A percentile compares a stretch with the other conserved stretches of the same genome.
Conservation (phyloP, 2,329 filamentous ascomycete genomes). For the Chaetothyriales sp. region DNA sequence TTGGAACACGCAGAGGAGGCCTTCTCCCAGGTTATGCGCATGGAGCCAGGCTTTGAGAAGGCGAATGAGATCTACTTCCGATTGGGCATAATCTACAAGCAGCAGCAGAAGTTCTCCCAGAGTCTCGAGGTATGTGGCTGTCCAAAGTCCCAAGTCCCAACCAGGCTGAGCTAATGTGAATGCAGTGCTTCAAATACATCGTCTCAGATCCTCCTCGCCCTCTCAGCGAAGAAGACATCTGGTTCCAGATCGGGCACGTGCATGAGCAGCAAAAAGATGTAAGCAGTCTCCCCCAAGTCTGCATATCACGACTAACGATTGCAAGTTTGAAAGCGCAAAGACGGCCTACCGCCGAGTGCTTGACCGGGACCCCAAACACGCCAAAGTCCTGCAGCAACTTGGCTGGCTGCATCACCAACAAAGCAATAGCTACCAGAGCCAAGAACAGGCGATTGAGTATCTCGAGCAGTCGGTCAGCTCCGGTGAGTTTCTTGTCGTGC, state of each 20-base stretch:
- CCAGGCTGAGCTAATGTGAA: slow-evolving; percentile 6
- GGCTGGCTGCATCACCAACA: slow-evolving; percentile 97
- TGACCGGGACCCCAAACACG: slow-evolving; percentile 86
- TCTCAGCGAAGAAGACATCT: slow-evolving; percentile 92
- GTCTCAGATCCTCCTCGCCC: slow-evolving; percentile 83
- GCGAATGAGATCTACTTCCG: slow-evolving; percentile 98
- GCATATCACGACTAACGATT: slow-evolving; percentile 19
- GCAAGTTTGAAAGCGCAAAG: slow-evolving; percentile 82
- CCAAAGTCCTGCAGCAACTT: slow-evolving; percentile 93
- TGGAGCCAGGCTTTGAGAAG: slow-evolving; percentile 95
- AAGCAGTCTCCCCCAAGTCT: slow-evolving; percentile 29
- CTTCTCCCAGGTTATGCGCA: slow-evolving; percentile 96
- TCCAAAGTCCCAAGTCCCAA: background rate
- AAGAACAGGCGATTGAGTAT: slow-evolving; percentile 93
- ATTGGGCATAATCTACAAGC: slow-evolving; percentile 98
- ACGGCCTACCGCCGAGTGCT: slow-evolving; percentile 82
- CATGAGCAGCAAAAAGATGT: slow-evolving; percentile 98
- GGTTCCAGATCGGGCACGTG: slow-evolving; percentile 98
- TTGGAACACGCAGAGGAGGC: slow-evolving; percentile 95
- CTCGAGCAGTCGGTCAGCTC: slow-evolving; percentile 90
- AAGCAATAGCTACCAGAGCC: slow-evolving; percentile 75
- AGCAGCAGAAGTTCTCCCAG: slow-evolving; percentile 82
- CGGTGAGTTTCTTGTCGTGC: slow-evolving; percentile 40
- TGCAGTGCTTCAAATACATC: slow-evolving; percentile 93
- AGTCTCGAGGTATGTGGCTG: slow-evolving; percentile 61